A percentile compares a stretch with the other conserved stretches of the same genome.
These are phyloP conservation scores for Pestalotiopsis sp. DNA, from an alignment of 2,329 filamentous ascomycete species.

Conservation along the genomic window DNA sequence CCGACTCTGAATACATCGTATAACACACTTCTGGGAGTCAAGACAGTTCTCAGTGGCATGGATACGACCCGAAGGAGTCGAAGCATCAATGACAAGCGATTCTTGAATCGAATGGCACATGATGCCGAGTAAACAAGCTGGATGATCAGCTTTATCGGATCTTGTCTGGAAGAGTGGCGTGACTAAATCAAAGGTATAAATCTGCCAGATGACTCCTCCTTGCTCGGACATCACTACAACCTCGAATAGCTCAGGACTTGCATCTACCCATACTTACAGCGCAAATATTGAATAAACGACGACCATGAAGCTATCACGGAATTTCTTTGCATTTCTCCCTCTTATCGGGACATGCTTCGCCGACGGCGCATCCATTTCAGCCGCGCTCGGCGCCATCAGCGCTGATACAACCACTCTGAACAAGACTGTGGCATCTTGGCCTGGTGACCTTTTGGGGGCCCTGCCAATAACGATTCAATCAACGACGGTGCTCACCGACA, in stretches of 20 bases:
- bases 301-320: slow-evolving; percentile 14
- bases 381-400: slow-evolving; percentile 35
- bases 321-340: slow-evolving; percentile 12
- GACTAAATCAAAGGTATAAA: not conserved
- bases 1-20: not conserved
- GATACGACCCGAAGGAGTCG: not conserved
- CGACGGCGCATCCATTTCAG: slow-evolving; percentile 33
- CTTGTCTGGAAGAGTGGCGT: not conserved
- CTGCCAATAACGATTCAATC: slow-evolving; percentile 42
- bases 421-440: slow-evolving; percentile 35
- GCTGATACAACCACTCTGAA: slow-evolving; percentile 34
- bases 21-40: not conserved
- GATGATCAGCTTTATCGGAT: not conserved
- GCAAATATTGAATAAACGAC: not conserved
- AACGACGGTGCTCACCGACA: slow-evolving; percentile 36
- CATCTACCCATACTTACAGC: not conserved
- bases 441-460: slow-evolving; percentile 36
- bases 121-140: not conserved
- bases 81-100: not conserved
- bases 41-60: not conserved
- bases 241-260: not conserved
- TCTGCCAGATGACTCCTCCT: not conserved
- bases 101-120: not conserved
- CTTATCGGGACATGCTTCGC: slow-evolving; percentile 25
- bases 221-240: not conserved